Percentiles rank a stretch among this genome's conserved stretches.
Evolutionary conservation across 345 rosid species (phyloP).

Genomic region (Citrus cavaleriei): DNA sequence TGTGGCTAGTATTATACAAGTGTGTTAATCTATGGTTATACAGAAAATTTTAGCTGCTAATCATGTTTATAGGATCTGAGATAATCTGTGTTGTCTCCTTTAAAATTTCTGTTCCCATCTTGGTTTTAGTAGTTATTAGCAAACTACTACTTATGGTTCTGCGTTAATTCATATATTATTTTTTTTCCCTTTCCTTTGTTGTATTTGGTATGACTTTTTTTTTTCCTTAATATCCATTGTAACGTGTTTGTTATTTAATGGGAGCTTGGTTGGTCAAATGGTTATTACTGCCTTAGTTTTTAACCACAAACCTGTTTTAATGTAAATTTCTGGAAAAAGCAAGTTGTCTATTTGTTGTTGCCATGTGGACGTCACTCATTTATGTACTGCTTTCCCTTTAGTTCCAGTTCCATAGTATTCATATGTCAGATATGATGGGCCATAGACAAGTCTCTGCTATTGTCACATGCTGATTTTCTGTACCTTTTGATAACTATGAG

Average conservation of each 20-base stretch:
- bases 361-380: neutral
- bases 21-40: neutral
- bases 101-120: neutral
- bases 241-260: neutral
- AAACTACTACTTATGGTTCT: slow-evolving; percentile 1
- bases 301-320: neutral
- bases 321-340: neutral
- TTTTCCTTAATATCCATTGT: neutral
- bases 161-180: neutral
- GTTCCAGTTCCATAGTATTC: neutral
- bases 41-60: neutral
- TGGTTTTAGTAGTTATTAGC: slow-evolving; percentile 10
- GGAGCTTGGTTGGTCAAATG: neutral
- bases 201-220: neutral
- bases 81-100: neutral
- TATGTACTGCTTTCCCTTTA: neutral
- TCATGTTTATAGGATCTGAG: slow-evolving; percentile 10
- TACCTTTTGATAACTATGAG: neutral
- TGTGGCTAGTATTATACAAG: neutral
- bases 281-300: neutral
- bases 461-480: neutral
- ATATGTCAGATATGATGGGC: neutral
- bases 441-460: neutral
- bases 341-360: neutral
- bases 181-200: neutral